phyloP scores from a whole-genome alignment of 371 early-diverging fungal genomes.

The Caulochytrium protostelioides region DNA sequence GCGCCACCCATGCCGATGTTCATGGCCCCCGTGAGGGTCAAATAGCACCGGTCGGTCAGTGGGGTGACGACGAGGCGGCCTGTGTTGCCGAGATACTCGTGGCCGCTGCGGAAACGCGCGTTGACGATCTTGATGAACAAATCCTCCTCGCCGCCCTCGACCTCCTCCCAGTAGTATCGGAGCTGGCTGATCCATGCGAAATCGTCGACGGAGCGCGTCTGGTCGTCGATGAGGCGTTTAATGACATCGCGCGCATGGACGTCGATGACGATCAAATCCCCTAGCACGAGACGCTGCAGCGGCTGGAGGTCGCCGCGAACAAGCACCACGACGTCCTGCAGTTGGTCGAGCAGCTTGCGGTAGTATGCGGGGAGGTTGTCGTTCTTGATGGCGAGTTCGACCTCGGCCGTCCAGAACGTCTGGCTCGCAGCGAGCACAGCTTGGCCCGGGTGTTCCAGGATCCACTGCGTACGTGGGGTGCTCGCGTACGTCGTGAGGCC shows the following conservation, averaged over 20 bases:
- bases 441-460: constrained; percentile 31
- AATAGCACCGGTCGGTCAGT: constrained; percentile 27
- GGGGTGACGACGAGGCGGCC: constrained; percentile 36
- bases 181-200: constrained; percentile 40
- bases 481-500: constrained; percentile 16
- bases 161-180: constrained; percentile 38
- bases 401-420: constrained; percentile 31
- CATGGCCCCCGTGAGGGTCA: constrained; percentile 31
- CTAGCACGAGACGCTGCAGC: constrained; percentile 19
- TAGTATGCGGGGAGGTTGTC: constrained; percentile 1
- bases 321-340: constrained; percentile 26
- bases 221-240: constrained; percentile 21
- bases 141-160: too few species aligned
- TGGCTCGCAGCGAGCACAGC: constrained; percentile 25
- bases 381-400: constrained; percentile 22
- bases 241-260: constrained; percentile 33
- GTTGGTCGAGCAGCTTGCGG: constrained; percentile 14
- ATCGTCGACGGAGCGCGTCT: constrained; percentile 21
- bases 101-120: constrained; percentile 26
- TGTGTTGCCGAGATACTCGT: constrained; percentile 34
- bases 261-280: constrained; percentile 34
- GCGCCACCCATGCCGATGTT: constrained; percentile 38
- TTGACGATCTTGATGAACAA: constrained; percentile 29
- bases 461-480: constrained; percentile 23
- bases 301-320: constrained; percentile 31